phyloP scores from a whole-genome alignment of 768 basidiomycete genomes.

The Hypholoma fasciculare region DNA sequence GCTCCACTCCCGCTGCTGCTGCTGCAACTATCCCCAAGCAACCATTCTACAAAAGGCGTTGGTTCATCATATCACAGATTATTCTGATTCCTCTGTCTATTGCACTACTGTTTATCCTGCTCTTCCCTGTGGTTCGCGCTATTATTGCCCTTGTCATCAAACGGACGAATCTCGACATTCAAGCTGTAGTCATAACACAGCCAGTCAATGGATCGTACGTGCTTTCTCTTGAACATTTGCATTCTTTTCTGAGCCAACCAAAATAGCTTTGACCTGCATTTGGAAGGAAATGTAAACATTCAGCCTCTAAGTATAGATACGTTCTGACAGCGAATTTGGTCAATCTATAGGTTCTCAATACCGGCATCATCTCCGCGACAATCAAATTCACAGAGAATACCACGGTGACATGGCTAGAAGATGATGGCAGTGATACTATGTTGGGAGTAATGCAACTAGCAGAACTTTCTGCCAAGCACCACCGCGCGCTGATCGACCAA shows the following conservation, averaged over 20 bases:
- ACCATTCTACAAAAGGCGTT: conserved; percentile 61
- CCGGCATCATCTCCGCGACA: conserved; percentile 62
- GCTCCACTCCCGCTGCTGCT: conserved; percentile 10
- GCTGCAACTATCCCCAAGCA: conserved; percentile 17
- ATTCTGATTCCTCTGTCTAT: conserved; percentile 55
- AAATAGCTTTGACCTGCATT: conserved; percentile 48
- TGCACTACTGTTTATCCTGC: conserved; percentile 61
- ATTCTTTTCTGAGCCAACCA: background rate
- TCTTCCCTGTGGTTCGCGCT: conserved; percentile 69
- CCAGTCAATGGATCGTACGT: conserved; percentile 62
- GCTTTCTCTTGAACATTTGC: background rate
- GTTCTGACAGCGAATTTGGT: background rate
- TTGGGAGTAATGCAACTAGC: conserved; percentile 57
- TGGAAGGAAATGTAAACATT: conserved; percentile 52
- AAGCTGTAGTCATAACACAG: conserved; percentile 47
- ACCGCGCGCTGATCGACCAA: conserved; percentile 64
- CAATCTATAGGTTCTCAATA: conserved; percentile 54
- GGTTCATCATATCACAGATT: conserved; percentile 61
- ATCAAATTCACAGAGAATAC: conserved; percentile 62
- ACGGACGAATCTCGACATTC: conserved; percentile 51
- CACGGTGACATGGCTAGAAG: conserved; percentile 57
- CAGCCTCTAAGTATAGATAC: background rate
- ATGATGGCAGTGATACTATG: conserved; percentile 41
- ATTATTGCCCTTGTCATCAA: conserved; percentile 68
- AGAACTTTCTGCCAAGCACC: conserved; percentile 46